phyloP scores from a whole-genome alignment of 148 eudicot genomes.

The Linanthus parryae region DNA sequence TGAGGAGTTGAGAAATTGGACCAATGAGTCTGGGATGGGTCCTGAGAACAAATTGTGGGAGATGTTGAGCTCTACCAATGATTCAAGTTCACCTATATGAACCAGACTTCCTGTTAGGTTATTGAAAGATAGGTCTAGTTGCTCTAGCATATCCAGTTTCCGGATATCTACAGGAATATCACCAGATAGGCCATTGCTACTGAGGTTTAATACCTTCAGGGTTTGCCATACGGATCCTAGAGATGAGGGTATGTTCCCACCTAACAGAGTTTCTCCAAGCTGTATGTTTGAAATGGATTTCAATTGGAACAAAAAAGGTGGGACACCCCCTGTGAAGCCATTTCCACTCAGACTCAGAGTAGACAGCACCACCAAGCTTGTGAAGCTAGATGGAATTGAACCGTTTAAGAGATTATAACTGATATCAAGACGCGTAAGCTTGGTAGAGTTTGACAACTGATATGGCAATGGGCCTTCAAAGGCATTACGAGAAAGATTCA shows the following conservation, averaged over 20 bases:
- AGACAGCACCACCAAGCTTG: slow-evolving; percentile 31
- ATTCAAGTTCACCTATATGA: slow-evolving; percentile 31
- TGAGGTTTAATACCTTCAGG: slow-evolving; percentile 48
- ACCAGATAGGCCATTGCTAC: slow-evolving; percentile 51
- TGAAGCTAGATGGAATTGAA: slow-evolving; percentile 40
- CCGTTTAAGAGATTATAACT: slow-evolving; percentile 54
- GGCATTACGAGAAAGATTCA: slow-evolving; percentile 50
- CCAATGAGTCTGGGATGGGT: slow-evolving; percentile 38
- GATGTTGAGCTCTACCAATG: slow-evolving; percentile 42
- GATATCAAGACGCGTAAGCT: slow-evolving; percentile 33
- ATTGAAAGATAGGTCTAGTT: slow-evolving; percentile 50
- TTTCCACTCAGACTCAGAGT: slow-evolving; percentile 51
- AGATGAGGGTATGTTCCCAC: slow-evolving; percentile 52
- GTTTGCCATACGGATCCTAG: slow-evolving; percentile 28
- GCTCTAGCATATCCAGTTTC: slow-evolving; percentile 35
- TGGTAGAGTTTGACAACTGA: slow-evolving; percentile 39
- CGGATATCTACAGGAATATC: slow-evolving; percentile 37
- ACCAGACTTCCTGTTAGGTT: slow-evolving; percentile 54
- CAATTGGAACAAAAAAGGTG: slow-evolving; percentile 39
- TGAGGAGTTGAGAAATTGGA: slow-evolving; percentile 32
- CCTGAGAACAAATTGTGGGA: slow-evolving; percentile 42
- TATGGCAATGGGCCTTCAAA: slow-evolving; percentile 56
- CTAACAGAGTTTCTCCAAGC: slow-evolving; percentile 54
- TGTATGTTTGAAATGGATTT: slow-evolving; percentile 38
- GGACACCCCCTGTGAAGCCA: slow-evolving; percentile 49